A percentile compares a stretch with the other conserved stretches of the same genome.
Conservation (phyloP, 345 rosid genomes). For the Syzygium grande region DNA sequence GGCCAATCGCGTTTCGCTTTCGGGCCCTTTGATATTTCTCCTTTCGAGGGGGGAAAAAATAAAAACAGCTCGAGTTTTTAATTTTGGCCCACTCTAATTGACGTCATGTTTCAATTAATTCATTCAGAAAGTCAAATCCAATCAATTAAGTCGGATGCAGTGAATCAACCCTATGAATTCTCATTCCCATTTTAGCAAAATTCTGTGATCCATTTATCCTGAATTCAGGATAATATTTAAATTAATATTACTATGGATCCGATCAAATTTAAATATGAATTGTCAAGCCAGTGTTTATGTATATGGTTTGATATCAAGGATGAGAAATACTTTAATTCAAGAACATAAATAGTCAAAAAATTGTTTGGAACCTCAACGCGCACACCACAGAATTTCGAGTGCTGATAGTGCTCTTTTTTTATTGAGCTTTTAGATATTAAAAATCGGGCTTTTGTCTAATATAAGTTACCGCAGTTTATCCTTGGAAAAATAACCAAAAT, state of each 20-base stretch:
- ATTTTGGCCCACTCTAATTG: background rate
- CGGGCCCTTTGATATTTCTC: background rate
- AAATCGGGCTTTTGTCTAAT: background rate
- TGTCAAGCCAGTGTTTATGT: background rate
- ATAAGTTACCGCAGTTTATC: background rate
- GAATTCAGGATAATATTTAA: background rate
- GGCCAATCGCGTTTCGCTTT: background rate
- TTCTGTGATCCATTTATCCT: background rate
- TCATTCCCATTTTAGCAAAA: background rate
- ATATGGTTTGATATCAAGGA: background rate
- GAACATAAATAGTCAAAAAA: background rate
- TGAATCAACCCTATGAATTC: background rate
- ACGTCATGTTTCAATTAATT: background rate
- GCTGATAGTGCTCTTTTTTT: background rate
- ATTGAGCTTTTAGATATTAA: background rate
- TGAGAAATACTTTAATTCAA: background rate
- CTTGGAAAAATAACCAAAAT: background rate
- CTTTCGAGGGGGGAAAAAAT: background rate
- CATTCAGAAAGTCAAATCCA: background rate
- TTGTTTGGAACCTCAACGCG: background rate
- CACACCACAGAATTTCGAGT: background rate
- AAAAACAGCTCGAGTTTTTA: background rate
- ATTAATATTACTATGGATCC: background rate
- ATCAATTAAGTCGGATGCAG: background rate
- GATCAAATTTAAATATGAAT: background rate